Evolutionary conservation across 139 green algal species (phyloP).

Genomic region (Chlamydomonas incerta): DNA sequence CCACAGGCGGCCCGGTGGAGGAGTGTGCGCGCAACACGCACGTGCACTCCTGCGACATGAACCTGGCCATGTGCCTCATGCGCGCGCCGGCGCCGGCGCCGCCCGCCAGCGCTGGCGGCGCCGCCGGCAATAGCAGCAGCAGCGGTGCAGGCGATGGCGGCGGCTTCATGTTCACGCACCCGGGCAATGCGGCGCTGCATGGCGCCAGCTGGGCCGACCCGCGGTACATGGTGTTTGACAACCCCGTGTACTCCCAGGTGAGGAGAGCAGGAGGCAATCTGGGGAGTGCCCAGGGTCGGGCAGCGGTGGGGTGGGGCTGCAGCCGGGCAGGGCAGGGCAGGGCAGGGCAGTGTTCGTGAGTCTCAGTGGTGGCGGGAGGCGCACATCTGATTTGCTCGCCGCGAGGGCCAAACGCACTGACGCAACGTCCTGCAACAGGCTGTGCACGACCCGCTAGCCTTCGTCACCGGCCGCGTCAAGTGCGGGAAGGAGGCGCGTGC

Average conservation of each 20-base stretch:
- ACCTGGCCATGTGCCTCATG: constrained; percentile 40
- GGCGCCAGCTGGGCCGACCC: constrained; percentile 33
- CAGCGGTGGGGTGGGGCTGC: no score
- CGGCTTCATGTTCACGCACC: constrained; percentile 31
- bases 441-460: not conserved
- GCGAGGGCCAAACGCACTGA: no score
- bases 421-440: not conserved
- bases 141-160: not conserved
- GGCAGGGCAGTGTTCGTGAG: no score
- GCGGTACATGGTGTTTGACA: constrained; percentile 39
- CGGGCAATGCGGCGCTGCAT: constrained; percentile 3
- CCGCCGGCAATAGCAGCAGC: not conserved
- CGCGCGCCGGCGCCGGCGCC: not conserved
- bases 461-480: not conserved
- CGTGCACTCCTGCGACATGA: constrained; percentile 33
- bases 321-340: no score
- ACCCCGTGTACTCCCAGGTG: constrained; percentile 11
- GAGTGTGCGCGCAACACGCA: not conserved
- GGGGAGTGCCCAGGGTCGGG: not conserved
- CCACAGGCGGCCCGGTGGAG: constrained; percentile 4
- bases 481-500: not conserved
- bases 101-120: not conserved
- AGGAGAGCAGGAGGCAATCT: no score
- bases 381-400: no score
- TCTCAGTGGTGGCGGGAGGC: no score